Evolutionary conservation across 495 filamentous ascomycete genomes (phyloP), one percentile per base, ranked within the genome.

Genomic region (Aspergillus nidulans): DNA sequence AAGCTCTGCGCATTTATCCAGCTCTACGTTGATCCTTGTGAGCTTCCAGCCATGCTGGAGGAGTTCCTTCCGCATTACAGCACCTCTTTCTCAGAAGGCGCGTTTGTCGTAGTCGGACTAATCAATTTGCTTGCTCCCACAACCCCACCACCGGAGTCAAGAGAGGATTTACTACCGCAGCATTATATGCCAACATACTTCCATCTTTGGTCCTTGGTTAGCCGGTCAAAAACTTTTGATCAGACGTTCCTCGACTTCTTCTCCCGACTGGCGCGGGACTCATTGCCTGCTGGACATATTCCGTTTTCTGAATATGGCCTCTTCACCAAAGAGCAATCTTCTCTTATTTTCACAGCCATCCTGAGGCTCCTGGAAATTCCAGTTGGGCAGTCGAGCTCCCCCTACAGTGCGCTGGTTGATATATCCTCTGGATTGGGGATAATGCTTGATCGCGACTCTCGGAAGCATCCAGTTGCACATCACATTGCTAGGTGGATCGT

Each of bases 61-160:
- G 95, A 99, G 68, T 80, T 97, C 30, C 76, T 97, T 20, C 95
- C 92, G n/a, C 95, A 85, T 68, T 99, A 95, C 73, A 95, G 86
- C 55, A 95, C 91, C 16, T 96, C 92, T 0, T 92, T 92, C 67
- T 81, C 91, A 15, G 84, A 94, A 67, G 85, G 87, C 55, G 92
- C 90, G 36, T 97, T 90, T 64, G 88, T 95, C 50, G 92, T 96
- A 1, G 81, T 86, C 19, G 91, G 90, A 4, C 67, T 91, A 45
- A 77, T 97, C 57, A 97, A 96, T 63, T 72, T 92, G 49, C 70
- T 99, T 47, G 79, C 97, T 55, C 94, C 94, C 15, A 97, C 94
- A 1, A 79, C 81, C n/a, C 84, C 92, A 3, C 80, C 86, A 12
- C 84, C 89, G 1, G 80, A 83, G 24, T 83, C 84, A 6, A 81